Evolutionary conservation across 352 stramenopile genomes (phyloP), one percentile per base, ranked within the genome.

Genomic region (Pythium pyrilobum): DNA sequence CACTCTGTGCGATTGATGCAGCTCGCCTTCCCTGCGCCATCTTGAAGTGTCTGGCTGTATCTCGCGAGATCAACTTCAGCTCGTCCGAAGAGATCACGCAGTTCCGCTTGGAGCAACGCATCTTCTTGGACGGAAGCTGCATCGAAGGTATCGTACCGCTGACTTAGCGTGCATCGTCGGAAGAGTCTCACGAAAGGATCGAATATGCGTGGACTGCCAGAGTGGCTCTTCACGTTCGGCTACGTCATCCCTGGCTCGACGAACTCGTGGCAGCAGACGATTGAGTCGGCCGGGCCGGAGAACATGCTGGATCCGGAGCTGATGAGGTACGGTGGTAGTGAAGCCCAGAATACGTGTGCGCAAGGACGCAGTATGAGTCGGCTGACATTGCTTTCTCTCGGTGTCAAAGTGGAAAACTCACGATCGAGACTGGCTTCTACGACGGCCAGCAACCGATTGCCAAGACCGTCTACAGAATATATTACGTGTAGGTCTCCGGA

Each of bases 341-440:
- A 15, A 36, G 31, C 31, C 31, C 31, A n/a, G n/a, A n/a, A n/a
- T n/a, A n/a, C 31, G 15, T 36, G 31, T 15, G 12, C 43, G 8
- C n/a, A 16, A 27, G 12, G 6, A 16, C 5, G 34, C 45, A 42
- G 18, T n/a, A n/a, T 12, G 21, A 29, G n/a, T 5, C 24, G 12
- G 31, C 6, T 55, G 9, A 8, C 20, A 31, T 29, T 39, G 18
- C 8, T 56, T 7, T 18, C 23, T 44, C 34, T 1, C 37, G 1
- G 49, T 24, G n/a, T n/a, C n/a, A 28, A 24, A 96, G 79, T 37
- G 94, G 92, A 12, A 93, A 97, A 46, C 74, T 98, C 32, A 96
- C 85, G 34, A 97, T 98, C 41, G 94, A 98, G 59, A 98, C 93
- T 8, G 86, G 72, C n/a, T 98, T 98, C 64, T 97, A 96, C 67